phyloP scores from a whole-genome alignment of 331 rosid species.

The Spiraea crenata region DNA sequence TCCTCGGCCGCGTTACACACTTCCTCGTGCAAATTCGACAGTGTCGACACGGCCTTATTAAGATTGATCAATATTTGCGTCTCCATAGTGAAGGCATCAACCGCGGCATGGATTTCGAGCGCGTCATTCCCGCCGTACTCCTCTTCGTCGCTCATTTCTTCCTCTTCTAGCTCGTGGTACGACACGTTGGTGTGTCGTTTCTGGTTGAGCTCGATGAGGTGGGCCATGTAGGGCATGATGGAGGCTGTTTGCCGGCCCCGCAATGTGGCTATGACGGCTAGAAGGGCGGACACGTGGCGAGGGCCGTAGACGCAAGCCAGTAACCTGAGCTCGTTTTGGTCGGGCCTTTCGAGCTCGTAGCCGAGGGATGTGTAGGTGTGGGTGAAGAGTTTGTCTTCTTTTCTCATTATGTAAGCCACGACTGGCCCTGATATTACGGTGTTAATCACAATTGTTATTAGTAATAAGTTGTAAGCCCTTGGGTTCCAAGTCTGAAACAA shows the following conservation, averaged over 20 bases:
- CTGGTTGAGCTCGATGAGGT: constrained; percentile 68
- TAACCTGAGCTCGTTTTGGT: constrained; percentile 50
- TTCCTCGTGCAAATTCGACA: constrained; percentile 62
- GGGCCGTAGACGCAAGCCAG: constrained; percentile 83
- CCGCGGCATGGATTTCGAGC: constrained; percentile 62
- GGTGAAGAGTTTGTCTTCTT: constrained; percentile 55
- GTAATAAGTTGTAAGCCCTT: constrained; percentile 59
- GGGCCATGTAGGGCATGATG: constrained; percentile 50
- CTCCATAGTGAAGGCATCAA: constrained; percentile 60
- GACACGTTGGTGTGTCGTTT: constrained; percentile 59
- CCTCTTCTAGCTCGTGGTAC: constrained; percentile 68
- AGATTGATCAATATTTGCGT: constrained; percentile 51
- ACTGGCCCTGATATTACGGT: constrained; percentile 82
- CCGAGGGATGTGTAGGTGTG: constrained; percentile 46
- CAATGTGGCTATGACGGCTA: constrained; percentile 52
- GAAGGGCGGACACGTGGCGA: constrained; percentile 59
- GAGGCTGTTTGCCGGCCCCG: constrained; percentile 48
- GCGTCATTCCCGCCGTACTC: constrained; percentile 79
- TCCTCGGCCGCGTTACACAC: constrained; percentile 81
- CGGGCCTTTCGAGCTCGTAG: constrained; percentile 37
- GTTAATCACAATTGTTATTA: constrained; percentile 61
- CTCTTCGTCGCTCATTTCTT: constrained; percentile 69
- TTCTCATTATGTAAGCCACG: constrained; percentile 57
- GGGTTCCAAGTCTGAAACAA: constrained; percentile 45
- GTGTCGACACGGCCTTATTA: constrained; percentile 63